These are phyloP conservation scores for Saccharum officinarum DNA, from an alignment of 176 grass and related monocot species.

Conservation along the genomic window DNA sequence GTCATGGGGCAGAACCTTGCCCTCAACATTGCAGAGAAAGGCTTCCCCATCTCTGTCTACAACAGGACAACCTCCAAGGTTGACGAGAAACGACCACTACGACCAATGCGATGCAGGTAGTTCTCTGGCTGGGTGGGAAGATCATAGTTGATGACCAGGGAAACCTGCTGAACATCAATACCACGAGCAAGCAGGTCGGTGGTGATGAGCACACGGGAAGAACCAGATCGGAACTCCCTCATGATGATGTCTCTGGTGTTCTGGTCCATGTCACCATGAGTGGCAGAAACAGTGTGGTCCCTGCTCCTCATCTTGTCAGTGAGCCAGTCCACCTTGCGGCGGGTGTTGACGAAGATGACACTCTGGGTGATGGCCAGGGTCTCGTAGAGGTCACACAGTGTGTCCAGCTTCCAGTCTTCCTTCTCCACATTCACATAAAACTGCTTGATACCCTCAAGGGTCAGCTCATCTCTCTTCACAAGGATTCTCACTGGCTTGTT, in stretches of 20 bases:
- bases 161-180: constrained; percentile 94
- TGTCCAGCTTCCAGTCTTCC: constrained; percentile 96
- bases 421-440: constrained; percentile 92
- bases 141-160: constrained; percentile 90
- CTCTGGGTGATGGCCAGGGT: constrained; percentile 89
- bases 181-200: constrained; percentile 87
- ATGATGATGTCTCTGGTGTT: constrained; percentile 96
- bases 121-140: constrained; percentile 90
- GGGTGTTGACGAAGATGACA: constrained; percentile 92
- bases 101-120: constrained; percentile 89
- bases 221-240: constrained; percentile 88
- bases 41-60: constrained; percentile 86
- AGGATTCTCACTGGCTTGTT: constrained; percentile 94
- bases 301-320: constrained; percentile 91
- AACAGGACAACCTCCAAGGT: constrained; percentile 87
- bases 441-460: constrained; percentile 95
- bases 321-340: constrained; percentile 94
- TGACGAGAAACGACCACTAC: constrained; percentile 85
- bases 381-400: constrained; percentile 88
- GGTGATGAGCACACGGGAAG: constrained; percentile 84
- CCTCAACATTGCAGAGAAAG: constrained; percentile 83
- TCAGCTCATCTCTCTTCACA: constrained; percentile 95
- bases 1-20: constrained; percentile 93
- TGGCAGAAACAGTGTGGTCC: constrained; percentile 89
- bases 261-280: constrained; percentile 93